phyloP scores from a whole-genome alignment of 257 asterid species.

The Primulina tabacum region DNA sequence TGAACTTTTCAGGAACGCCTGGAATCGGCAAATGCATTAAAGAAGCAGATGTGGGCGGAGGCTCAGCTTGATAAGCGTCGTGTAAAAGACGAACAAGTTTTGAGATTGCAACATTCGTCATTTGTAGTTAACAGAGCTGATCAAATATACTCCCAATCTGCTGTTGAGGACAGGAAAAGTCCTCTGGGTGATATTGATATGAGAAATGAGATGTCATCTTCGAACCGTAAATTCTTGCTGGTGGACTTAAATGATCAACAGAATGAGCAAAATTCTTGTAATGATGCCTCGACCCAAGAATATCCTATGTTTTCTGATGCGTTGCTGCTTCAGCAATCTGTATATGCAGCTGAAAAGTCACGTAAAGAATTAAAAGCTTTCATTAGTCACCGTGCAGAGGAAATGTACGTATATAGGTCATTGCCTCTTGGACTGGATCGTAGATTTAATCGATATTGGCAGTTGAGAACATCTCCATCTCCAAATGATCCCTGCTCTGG shows the following conservation, averaged over 20 bases:
- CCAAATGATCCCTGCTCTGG: constrained; percentile 79
- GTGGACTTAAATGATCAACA: constrained; percentile 46
- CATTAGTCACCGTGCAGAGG: constrained; percentile 72
- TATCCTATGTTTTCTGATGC: constrained; percentile 37
- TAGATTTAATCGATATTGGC: constrained; percentile 85
- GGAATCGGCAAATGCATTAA: constrained; percentile 91
- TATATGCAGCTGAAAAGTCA: constrained; percentile 65
- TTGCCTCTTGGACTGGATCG: constrained; percentile 92
- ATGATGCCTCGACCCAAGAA: constrained; percentile 34
- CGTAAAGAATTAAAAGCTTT: constrained; percentile 64
- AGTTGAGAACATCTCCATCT: constrained; percentile 63
- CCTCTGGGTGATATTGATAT: constrained; percentile 31
- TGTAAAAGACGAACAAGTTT: constrained; percentile 57
- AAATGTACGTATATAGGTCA: constrained; percentile 70
- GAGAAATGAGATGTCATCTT: constrained; percentile 36
- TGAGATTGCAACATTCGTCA: constrained; percentile 41
- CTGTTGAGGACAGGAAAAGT: constrained; percentile 39
- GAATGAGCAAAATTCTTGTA: constrained; percentile 34
- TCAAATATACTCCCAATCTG: constrained; percentile 22
- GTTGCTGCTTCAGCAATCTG: constrained; percentile 53
- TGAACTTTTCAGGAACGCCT: constrained; percentile 69
- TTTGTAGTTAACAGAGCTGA: constrained; percentile 35
- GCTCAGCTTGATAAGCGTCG: constrained; percentile 93
- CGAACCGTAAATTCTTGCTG: constrained; percentile 31
- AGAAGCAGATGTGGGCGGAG: constrained; percentile 97